Base-by-base conservation (phyloP, 2,329 filamentous ascomycete genomes). In the Nigrospora oryzae region DNA sequence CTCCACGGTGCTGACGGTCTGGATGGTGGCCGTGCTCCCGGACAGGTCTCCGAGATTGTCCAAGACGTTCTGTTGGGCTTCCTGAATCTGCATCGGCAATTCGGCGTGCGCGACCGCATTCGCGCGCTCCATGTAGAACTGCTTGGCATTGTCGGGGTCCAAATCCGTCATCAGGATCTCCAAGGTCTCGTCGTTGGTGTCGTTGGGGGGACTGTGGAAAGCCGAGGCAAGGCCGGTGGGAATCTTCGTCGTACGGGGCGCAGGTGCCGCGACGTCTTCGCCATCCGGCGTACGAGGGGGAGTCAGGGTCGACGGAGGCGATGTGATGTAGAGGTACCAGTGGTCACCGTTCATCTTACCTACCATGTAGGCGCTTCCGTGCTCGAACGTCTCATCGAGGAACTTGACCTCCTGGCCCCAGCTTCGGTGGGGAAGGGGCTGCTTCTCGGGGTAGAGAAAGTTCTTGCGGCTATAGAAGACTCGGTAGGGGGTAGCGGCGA, bases 291-390 rank as follows among this genome's bases (percentile, higher is more conserved):
- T 95, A 30, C 82, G 74, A 46, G 91, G 90, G 5, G 90, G 89
- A 1, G 90, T 95, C 52, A 94, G 73, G 44, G 79, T 72, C 40
- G 79, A 83, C 62, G 85, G 83, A 15, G 93, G 91, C 42, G 88
- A 88, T 12, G 93, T 97, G 58, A 97, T 83, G 70, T 98, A 98
- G 45, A 98, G 73, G 63, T 97, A 97, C 93, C 93, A 98, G 59
- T 98, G 93, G 65, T 98, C 93, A 47, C 93, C 91, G 56, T 98
- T 98, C 91, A 97, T 97, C 71, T 96, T 97, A 60, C 93, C 93
- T 53, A 98, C 94, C 90, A 97, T 95, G 67, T 98, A 98, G 42
- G 93, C 93, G 65, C 91, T 97, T 45, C 93, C 93, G 46, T 87
- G 84, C 49, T 86, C 75, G 63, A 98, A 96, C 66, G 90, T 87